A percentile compares a stretch with the other conserved stretches of the same genome.
phyloP scores from a whole-genome alignment of 371 early-diverging fungal genomes.

The Saksenaea oblongispora region DNA sequence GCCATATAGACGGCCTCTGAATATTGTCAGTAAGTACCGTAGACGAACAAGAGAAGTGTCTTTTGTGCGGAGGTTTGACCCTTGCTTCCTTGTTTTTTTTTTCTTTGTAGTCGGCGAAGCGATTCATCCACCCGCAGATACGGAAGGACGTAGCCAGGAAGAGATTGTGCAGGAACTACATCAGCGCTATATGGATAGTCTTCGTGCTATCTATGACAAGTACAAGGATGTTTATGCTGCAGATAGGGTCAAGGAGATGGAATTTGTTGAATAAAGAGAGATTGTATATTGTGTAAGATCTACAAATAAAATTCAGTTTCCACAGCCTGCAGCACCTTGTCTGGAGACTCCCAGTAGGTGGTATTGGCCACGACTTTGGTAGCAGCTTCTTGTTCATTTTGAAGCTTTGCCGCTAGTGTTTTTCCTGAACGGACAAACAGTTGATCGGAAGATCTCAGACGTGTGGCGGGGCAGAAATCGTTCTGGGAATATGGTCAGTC shows the following conservation, averaged over 20 bases:
- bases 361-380: constrained; percentile 13
- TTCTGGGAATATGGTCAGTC: constrained; percentile 17
- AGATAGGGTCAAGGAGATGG: constrained; percentile 53
- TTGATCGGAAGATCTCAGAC: constrained; percentile 27
- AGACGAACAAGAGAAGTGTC: too few relatives aligned
- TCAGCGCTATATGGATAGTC: constrained; percentile 54
- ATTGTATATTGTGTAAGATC: not conserved
- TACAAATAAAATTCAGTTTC: not conserved
- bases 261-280: constrained; percentile 44
- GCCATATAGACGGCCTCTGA: constrained; percentile 48
- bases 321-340: constrained; percentile 4
- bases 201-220: constrained; percentile 61
- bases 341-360: constrained; percentile 23
- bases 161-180: constrained; percentile 63
- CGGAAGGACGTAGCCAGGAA: constrained; percentile 32
- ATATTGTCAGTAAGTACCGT: constrained; percentile 36
- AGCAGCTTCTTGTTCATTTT: constrained; percentile 10
- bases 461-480: constrained; percentile 46
- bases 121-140: constrained; percentile 43
- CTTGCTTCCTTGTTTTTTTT: too few relatives aligned
- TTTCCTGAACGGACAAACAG: constrained; percentile 24
- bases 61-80: too few relatives aligned
- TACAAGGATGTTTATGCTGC: constrained; percentile 69
- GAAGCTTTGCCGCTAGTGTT: constrained; percentile 13
- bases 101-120: constrained; percentile 60